Conservation (phyloP, 208 protist genomes). For the Trypanosoma grayi region DNA sequence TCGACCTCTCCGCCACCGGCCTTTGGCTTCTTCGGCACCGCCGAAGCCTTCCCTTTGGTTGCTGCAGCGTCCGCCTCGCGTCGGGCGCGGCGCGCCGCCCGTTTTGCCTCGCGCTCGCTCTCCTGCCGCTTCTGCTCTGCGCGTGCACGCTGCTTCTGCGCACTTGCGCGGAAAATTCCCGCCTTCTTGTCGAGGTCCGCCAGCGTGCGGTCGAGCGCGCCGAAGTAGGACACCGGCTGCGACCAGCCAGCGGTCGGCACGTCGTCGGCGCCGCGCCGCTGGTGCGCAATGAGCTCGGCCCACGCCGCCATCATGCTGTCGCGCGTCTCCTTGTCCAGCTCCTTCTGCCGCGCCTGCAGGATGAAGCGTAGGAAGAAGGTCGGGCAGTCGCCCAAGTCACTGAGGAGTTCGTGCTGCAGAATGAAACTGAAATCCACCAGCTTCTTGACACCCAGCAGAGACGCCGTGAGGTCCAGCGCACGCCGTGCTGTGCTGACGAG, state of each 20-base stretch:
- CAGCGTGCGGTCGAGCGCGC: conserved; percentile 61
- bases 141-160: conserved; percentile 62
- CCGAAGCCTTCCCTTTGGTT: conserved; percentile 1
- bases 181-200: conserved; percentile 54
- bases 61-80: conserved; percentile 44
- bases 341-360: conserved; percentile 51
- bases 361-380: conserved; percentile 80
- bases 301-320: conserved; percentile 71
- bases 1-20: conserved; percentile 40
- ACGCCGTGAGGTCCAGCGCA: conserved; percentile 55
- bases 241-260: conserved; percentile 60
- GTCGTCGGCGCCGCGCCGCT: conserved; percentile 75
- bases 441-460: conserved; percentile 63
- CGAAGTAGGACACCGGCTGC: conserved; percentile 64
- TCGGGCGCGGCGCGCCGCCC: conserved; percentile 20
- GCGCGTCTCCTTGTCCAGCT: conserved; percentile 53
- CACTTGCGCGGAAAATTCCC: conserved; percentile 66
- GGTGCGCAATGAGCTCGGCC: conserved; percentile 61
- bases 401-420: conserved; percentile 66
- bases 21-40: background rate
- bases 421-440: conserved; percentile 74
- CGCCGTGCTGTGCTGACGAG: conserved; percentile 55
- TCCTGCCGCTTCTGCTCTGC: conserved; percentile 41
- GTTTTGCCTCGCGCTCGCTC: conserved; percentile 50
- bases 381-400: conserved; percentile 85